These are phyloP conservation scores for Colletotrichum filicis DNA, from an alignment of 2,329 filamentous ascomycete species.

Conservation along the genomic window DNA sequence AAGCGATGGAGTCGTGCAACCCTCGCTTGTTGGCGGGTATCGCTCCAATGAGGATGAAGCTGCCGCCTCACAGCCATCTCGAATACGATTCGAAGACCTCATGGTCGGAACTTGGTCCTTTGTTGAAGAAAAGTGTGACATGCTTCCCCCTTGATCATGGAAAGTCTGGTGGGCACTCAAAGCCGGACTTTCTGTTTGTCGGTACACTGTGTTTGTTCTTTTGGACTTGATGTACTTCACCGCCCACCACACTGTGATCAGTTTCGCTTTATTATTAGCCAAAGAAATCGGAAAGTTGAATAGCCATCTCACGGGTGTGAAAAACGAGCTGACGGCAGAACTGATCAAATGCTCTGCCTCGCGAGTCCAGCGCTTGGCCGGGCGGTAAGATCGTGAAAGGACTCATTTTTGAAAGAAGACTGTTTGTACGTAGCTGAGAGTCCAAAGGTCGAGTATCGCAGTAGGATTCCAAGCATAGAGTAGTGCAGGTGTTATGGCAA, in stretches of 20 bases:
- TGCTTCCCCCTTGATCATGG: no score
- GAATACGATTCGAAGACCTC: no score
- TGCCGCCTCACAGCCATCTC: no score
- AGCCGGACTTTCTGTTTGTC: no score
- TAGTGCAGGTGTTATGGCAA: no score
- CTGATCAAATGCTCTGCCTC: neutral
- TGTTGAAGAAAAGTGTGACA: no score
- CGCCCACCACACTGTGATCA: neutral
- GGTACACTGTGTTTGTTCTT: neutral
- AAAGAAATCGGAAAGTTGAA: neutral
- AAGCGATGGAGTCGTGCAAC: neutral
- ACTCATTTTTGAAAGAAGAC: neutral
- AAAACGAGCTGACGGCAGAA: neutral
- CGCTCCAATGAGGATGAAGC: no score
- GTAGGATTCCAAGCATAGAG: no score
- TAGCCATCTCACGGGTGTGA: neutral
- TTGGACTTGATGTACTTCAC: neutral
- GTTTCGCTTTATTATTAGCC: neutral
- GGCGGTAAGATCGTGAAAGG: neutral
- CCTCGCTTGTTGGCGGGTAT: neutral
- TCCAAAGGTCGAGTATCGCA: neutral
- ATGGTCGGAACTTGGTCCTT: no score
- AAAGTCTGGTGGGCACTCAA: no score
- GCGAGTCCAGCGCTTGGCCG: neutral
- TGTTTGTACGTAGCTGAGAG: neutral